Evolutionary conservation across 1,284 basidiomycete genomes (phyloP).

Genomic region (Sanguinoderma infundibulare): DNA sequence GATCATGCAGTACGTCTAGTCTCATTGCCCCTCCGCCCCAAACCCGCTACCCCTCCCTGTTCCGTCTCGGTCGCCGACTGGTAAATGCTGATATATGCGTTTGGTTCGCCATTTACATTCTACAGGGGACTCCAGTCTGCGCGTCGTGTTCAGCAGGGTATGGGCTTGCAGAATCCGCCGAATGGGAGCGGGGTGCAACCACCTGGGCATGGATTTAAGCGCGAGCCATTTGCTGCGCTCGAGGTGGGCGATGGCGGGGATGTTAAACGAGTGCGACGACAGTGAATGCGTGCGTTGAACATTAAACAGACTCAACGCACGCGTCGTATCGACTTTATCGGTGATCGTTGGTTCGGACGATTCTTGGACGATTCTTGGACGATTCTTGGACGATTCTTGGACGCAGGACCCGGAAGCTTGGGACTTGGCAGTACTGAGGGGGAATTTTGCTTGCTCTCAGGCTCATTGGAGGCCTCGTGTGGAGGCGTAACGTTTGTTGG

Average conservation of each 20-base stretch:
- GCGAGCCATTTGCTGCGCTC: slow-evolving; percentile 44
- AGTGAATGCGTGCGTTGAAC: slow-evolving; percentile 17
- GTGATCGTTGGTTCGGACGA: neutral
- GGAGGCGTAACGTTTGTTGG: too few relatives aligned
- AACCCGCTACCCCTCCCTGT: too few relatives aligned
- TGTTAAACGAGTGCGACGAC: slow-evolving; percentile 52
- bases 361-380: neutral
- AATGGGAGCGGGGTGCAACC: neutral
- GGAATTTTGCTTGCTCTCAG: neutral
- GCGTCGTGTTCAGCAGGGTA: slow-evolving; percentile 39
- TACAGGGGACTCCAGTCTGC: slow-evolving; percentile 14
- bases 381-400: too few relatives aligned
- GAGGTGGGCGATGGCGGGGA: slow-evolving; percentile 50
- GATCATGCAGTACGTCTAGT: slow-evolving; percentile 41
- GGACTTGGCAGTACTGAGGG: neutral
- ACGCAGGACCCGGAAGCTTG: neutral
- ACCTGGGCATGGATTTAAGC: slow-evolving; percentile 13
- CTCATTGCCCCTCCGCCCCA: neutral
- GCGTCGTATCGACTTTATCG: neutral
- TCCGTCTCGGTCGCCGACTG: too few relatives aligned
- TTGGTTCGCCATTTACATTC: too few relatives aligned
- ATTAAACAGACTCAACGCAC: neutral
- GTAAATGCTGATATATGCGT: neutral
- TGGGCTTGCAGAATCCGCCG: slow-evolving; percentile 47
- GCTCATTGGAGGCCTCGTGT: neutral